These are phyloP conservation scores for Tolypocladium album DNA, from an alignment of 2,329 filamentous ascomycete species.

Conservation along the genomic window DNA sequence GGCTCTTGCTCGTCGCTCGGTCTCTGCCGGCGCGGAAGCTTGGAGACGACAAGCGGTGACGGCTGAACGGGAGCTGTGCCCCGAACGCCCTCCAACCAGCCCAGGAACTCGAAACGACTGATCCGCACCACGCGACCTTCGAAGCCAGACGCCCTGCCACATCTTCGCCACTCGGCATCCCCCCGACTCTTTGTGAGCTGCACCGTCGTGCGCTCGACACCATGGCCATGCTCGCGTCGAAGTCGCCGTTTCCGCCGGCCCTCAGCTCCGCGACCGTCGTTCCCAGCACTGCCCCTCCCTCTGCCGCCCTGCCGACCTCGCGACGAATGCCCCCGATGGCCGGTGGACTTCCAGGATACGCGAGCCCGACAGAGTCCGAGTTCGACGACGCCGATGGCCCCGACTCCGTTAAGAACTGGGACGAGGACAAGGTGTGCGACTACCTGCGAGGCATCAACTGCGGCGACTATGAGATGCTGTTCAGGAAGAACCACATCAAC, in stretches of 20 bases:
- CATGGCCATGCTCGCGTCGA: conserved; percentile 70
- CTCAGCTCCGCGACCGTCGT: conserved; percentile 36
- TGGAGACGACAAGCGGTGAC: background rate
- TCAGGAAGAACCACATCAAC: conserved; percentile 90
- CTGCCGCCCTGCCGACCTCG: conserved; percentile 35
- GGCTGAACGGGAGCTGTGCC: background rate
- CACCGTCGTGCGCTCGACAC: conserved; percentile 19
- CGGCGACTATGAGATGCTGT: conserved; percentile 83
- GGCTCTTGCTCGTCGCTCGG: background rate
- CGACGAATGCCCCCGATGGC: conserved; percentile 40
- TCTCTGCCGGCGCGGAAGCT: background rate
- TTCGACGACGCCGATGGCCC: conserved; percentile 76
- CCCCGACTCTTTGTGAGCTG: background rate
- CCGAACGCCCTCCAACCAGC: background rate
- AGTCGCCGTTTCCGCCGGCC: conserved; percentile 54
- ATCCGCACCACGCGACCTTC: background rate
- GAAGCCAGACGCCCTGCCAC: background rate
- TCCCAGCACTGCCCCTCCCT: conserved; percentile 32
- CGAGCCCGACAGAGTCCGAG: conserved; percentile 83
- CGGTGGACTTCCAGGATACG: conserved; percentile 46
- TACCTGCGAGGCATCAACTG: conserved; percentile 90
- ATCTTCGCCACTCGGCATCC: background rate
- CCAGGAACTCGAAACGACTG: background rate
- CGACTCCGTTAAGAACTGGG: conserved; percentile 74
- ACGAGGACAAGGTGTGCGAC: conserved; percentile 82